Base-by-base conservation (phyloP, 805 yeast species). In the Teunomyces barrocoloradensis region DNA sequence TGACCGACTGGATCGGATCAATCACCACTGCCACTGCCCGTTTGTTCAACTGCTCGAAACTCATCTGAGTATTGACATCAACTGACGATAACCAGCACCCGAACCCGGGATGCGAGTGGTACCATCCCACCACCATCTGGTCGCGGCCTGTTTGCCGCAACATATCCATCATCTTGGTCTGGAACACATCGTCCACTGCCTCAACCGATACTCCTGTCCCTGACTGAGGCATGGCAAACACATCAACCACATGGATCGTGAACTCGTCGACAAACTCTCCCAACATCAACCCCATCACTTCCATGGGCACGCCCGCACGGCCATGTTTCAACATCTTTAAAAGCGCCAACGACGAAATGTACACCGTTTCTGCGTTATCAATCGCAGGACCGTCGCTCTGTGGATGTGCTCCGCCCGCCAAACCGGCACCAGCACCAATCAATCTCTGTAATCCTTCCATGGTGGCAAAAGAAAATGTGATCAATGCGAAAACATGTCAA, bases 141-240 rank as follows among this genome's bases (percentile, higher is more conserved):
- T 91, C 97, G 68, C 99, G 80, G n/a, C 99, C 99, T 0, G 99
- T 94, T 68, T 94, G 99, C 70, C 87, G 84, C 62, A 94, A 79
- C 99, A 94, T 94, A 64, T 94, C 99, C 99, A 94, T 94, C 99
- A 94, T 95, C 65, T 85, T 88, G 3, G 98, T 91, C 68, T 94
- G 99, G 74, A 94, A 94, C 43, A 95, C 98, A 66, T 95, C 98
- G 66, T 95, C 99, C 29, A 94, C 99, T 1, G 99, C 99, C 67
- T 94, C 99, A 49, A 94, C 99, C 49, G 96, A 87, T 15, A 95
- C 99, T 50, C 99, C 99, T 7, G 99, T 94, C 62, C 96, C 96
- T 41, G 90, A 82, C 73, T 94, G 99, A 15, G 99, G 99, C 99
- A 94, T 94, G 47, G 99, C 99, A 77, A 94, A 94, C 44, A 95